Conservation (phyloP, 345 rosid genomes). For the Psidium guajava region DNA sequence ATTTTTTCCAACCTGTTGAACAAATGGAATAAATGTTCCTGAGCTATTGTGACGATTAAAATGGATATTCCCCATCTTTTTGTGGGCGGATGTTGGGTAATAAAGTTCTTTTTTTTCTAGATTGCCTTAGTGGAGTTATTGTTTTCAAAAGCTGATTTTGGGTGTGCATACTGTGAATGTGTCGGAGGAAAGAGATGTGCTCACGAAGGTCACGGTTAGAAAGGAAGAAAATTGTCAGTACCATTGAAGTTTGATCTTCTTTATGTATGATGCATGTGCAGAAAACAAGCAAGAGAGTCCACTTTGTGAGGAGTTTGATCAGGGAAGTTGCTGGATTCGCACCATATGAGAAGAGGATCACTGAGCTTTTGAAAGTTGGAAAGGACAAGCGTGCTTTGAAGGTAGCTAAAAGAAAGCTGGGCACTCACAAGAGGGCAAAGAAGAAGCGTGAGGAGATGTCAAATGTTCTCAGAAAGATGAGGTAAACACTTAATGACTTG, state of each 20-base stretch:
- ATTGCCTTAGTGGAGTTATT: background rate
- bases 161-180: background rate
- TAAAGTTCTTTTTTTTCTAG: background rate
- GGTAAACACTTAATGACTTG: constrained; percentile 18
- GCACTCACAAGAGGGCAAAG: constrained; percentile 94
- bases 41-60: background rate
- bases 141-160: background rate
- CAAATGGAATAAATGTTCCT: background rate
- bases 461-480: constrained; percentile 59
- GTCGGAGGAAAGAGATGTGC: background rate
- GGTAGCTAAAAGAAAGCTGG: constrained; percentile 81
- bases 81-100: background rate
- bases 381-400: constrained; percentile 85
- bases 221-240: background rate
- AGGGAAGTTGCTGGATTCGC: constrained; percentile 91
- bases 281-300: constrained; percentile 87
- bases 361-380: constrained; percentile 81
- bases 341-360: constrained; percentile 81
- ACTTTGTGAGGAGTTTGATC: constrained; percentile 53
- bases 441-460: constrained; percentile 93
- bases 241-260: background rate
- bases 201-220: background rate
- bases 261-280: background rate
- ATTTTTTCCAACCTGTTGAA: background rate
- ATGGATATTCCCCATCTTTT: background rate